Percentiles rank a stretch among this genome's conserved stretches.
Conservation (phyloP, 768 basidiomycete genomes). For the Cantharellus anzutake region DNA sequence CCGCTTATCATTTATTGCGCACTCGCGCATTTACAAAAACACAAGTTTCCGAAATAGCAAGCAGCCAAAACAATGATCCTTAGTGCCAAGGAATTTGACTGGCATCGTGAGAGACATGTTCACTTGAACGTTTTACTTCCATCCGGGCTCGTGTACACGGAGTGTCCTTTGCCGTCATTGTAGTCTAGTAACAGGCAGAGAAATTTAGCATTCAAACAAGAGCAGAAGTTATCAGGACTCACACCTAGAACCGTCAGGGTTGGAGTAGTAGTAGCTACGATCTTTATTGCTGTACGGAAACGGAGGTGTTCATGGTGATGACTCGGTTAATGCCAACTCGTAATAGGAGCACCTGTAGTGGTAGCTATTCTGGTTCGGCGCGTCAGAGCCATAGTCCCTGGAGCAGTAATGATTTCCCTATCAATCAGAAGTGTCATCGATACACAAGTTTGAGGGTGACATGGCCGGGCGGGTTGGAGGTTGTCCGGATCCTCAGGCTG, state of each 20-base stretch:
- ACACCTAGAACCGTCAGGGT: conserved; percentile 7
- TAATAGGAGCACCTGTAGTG: conserved; percentile 4
- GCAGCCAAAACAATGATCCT: too few relatives aligned
- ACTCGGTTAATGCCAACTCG: background rate
- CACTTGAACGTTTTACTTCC: background rate
- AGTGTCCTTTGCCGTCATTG: conserved; percentile 2
- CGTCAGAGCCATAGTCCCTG: conserved; percentile 7
- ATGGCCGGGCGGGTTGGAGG: background rate
- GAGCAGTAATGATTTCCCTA: conserved; percentile 7
- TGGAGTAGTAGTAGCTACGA: conserved; percentile 22
- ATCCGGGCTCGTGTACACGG: conserved; percentile 3
- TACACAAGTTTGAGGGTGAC: background rate
- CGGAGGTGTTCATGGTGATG: too few relatives aligned
- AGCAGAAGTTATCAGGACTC: background rate
- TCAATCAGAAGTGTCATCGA: background rate
- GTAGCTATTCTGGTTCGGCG: conserved; percentile 7
- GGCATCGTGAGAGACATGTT: too few relatives aligned
- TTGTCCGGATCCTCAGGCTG: too few relatives aligned
- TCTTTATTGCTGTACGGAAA: conserved; percentile 12
- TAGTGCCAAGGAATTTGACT: too few relatives aligned
- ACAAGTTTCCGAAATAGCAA: too few relatives aligned
- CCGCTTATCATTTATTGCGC: too few relatives aligned
- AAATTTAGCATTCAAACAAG: too few relatives aligned
- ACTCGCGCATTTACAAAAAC: too few relatives aligned
- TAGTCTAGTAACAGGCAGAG: conserved; percentile 4